Evolutionary conservation across 805 yeast genomes (phyloP).

Genomic region (Candida quercuum): DNA sequence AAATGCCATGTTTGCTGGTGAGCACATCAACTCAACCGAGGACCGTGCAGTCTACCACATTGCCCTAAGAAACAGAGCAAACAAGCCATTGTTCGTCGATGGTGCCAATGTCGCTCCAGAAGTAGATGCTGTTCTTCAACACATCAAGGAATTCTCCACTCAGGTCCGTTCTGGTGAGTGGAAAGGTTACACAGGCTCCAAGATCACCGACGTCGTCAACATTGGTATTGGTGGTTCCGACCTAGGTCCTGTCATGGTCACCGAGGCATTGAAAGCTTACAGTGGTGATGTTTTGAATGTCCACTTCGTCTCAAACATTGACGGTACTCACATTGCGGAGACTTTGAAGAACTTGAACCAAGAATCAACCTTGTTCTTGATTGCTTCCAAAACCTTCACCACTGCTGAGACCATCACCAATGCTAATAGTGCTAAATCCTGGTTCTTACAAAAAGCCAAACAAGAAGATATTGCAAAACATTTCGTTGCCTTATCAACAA

Average conservation of each 20-base stretch:
- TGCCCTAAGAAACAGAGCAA: constrained; percentile 90
- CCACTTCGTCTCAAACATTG: constrained; percentile 96
- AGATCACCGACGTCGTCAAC: constrained; percentile 90
- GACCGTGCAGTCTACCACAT: constrained; percentile 95
- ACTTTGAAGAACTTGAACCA: constrained; percentile 71
- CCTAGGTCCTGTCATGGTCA: constrained; percentile 98
- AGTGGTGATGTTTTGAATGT: constrained; percentile 66
- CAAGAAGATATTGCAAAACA: constrained; percentile 84
- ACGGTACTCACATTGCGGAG: constrained; percentile 96
- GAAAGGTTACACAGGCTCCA: constrained; percentile 96
- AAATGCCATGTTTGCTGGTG: constrained; percentile 89
- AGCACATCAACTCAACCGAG: constrained; percentile 92
- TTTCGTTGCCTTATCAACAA: constrained; percentile 94
- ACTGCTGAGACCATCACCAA: constrained; percentile 98
- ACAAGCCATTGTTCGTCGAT: constrained; percentile 82
- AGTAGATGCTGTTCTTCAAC: constrained; percentile 86
- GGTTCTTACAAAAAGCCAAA: constrained; percentile 79
- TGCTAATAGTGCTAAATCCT: constrained; percentile 89
- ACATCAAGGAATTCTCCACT: constrained; percentile 94
- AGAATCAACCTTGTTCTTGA: constrained; percentile 87
- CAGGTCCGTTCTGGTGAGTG: constrained; percentile 87
- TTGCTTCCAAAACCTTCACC: constrained; percentile 98
- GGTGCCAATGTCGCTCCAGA: constrained; percentile 87
- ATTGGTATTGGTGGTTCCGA: constrained; percentile 99
- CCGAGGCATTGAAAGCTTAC: constrained; percentile 94